These are phyloP conservation scores for Vaccinium macrocarpon DNA, from an alignment of 148 eudicot genomes.

Conservation along the genomic window DNA sequence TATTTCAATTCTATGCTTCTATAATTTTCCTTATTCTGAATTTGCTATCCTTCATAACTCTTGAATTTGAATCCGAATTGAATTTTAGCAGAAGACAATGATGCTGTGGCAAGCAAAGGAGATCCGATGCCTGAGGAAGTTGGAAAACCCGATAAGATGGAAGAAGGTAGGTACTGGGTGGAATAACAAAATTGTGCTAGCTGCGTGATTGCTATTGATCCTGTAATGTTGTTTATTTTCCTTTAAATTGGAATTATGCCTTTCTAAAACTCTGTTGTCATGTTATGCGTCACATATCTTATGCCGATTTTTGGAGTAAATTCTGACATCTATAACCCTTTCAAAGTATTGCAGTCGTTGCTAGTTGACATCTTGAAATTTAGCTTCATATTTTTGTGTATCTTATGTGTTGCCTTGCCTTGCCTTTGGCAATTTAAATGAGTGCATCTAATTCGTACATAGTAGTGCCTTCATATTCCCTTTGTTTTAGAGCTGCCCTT, in stretches of 20 bases:
- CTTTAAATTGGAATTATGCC: background rate
- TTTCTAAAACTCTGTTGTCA: background rate
- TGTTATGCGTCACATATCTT: background rate
- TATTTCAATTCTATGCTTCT: background rate
- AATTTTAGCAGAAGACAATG: constrained; percentile 45
- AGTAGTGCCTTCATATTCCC: background rate
- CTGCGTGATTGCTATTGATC: background rate
- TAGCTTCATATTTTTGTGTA: background rate
- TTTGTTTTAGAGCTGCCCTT: background rate
- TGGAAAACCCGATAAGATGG: constrained; percentile 41
- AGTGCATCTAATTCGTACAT: background rate
- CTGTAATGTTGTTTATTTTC: background rate
- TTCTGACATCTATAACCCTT: background rate
- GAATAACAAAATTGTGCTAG: background rate
- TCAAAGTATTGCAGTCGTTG: background rate
- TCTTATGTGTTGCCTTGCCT: background rate
- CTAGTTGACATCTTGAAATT: background rate
- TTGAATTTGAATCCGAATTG: constrained; percentile 10
- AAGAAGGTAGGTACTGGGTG: constrained; percentile 40
- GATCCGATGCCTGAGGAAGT: constrained; percentile 40
- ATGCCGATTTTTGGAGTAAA: background rate
- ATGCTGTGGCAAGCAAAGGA: constrained; percentile 28
- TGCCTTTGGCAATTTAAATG: background rate
- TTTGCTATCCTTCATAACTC: background rate
- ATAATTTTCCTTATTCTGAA: background rate